Percentiles rank a stretch among this genome's conserved stretches.
Conservation (phyloP, 345 rosid genomes). For the Dipteronia dyeriana region DNA sequence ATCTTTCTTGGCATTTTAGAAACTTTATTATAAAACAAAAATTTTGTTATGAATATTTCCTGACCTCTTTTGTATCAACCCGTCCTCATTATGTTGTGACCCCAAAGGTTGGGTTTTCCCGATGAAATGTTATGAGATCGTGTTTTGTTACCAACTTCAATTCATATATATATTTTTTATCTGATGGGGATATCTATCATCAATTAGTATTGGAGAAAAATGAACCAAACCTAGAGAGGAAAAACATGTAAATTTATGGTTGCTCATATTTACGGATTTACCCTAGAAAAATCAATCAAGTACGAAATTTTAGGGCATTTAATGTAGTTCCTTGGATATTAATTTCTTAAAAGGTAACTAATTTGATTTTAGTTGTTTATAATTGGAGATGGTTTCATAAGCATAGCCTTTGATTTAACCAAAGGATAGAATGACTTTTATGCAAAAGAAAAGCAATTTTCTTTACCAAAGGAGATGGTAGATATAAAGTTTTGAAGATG, state of each 20-base stretch:
- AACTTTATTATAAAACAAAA: neutral
- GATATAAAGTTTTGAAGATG: neutral
- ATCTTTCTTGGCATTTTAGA: conserved; percentile 4
- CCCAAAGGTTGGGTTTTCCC: neutral
- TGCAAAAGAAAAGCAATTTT: neutral
- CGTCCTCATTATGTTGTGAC: neutral
- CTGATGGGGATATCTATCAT: neutral
- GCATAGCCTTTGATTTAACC: neutral
- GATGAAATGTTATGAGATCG: neutral
- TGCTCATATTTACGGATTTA: neutral
- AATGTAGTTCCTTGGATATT: too few species aligned
- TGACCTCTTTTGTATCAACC: neutral
- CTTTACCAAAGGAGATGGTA: too few species aligned
- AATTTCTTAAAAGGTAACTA: too few species aligned
- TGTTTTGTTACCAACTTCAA: neutral
- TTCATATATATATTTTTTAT: neutral
- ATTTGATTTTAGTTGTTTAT: neutral
- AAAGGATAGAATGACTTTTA: neutral
- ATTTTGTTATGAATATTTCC: neutral
- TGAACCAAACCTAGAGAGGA: neutral
- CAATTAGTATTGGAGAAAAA: neutral
- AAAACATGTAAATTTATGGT: neutral
- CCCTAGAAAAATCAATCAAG: neutral
- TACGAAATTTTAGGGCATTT: neutral
- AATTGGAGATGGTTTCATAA: neutral